These are phyloP conservation scores for Xylariaceae sp. DNA, from an alignment of 2,329 filamentous ascomycete genomes.

Conservation along the genomic window DNA sequence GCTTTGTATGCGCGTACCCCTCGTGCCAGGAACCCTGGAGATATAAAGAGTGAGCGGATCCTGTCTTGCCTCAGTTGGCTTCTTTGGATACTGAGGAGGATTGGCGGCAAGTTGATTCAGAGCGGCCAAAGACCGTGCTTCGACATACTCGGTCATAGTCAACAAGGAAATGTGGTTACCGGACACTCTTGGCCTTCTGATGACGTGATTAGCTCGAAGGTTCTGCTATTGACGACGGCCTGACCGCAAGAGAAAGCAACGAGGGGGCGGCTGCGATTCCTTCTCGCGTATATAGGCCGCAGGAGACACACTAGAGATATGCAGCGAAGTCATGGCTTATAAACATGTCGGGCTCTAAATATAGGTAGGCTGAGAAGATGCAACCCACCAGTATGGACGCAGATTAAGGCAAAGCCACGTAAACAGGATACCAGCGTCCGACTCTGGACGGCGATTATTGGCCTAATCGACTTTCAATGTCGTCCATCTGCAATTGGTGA, in stretches of 20 bases:
- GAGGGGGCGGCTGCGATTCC: too few relatives aligned
- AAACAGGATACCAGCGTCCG: background rate
- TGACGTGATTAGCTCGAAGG: background rate
- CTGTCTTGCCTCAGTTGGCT: constrained; percentile 70
- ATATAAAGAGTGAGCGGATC: constrained; percentile 87
- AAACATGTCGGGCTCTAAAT: too few relatives aligned
- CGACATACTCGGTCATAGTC: constrained; percentile 55
- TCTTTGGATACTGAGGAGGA: constrained; percentile 83
- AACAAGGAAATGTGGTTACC: background rate
- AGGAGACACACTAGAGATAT: too few relatives aligned
- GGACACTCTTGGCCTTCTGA: background rate
- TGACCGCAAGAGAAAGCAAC: background rate
- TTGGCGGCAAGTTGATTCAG: constrained; percentile 83
- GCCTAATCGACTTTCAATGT: too few relatives aligned
- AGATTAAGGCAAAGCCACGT: background rate
- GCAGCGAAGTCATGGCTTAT: too few relatives aligned
- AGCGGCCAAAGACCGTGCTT: constrained; percentile 82
- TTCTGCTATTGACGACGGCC: background rate
- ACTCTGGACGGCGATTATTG: background rate
- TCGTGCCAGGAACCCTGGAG: constrained; percentile 87
- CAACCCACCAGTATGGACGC: too few relatives aligned
- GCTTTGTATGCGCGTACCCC: constrained; percentile 63
- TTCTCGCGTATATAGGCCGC: too few relatives aligned
- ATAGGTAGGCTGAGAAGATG: too few relatives aligned
- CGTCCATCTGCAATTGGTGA: background rate